Conservation (phyloP, 257 asterid species). For the Eustoma russellianum region DNA sequence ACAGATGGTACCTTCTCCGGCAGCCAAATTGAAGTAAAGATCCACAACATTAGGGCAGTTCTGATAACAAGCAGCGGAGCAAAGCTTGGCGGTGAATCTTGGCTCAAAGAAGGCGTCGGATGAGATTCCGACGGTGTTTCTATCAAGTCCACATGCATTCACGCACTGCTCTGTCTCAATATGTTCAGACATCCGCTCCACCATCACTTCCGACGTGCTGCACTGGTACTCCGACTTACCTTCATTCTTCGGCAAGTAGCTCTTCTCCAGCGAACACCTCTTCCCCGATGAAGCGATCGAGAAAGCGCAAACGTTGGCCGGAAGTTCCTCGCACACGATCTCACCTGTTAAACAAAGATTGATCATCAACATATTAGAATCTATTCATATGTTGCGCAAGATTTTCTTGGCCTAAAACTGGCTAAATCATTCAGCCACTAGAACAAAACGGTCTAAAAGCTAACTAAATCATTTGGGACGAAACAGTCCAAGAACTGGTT, state of each 20-base stretch:
- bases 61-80: conserved; percentile 59
- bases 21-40: conserved; percentile 77
- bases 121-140: conserved; percentile 57
- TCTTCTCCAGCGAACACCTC: conserved; percentile 73
- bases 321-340: conserved; percentile 62
- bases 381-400: not conserved
- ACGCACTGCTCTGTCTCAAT: conserved; percentile 70
- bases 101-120: conserved; percentile 61
- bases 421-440: not conserved
- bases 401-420: too few relatives aligned
- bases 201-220: conserved; percentile 65
- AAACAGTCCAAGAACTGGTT: too few relatives aligned
- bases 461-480: too few relatives aligned
- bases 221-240: conserved; percentile 45
- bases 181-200: conserved; percentile 49
- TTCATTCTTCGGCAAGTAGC: conserved; percentile 11
- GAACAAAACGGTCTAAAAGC: not conserved
- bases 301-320: conserved; percentile 43
- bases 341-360: conserved; percentile 45
- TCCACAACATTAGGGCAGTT: conserved; percentile 78
- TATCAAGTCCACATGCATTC: conserved; percentile 54
- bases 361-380: not conserved
- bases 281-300: conserved; percentile 79
- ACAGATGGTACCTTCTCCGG: conserved; percentile 87
- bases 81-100: conserved; percentile 43